These are phyloP conservation scores for Dactylellina cionopaga DNA, from an alignment of 2,329 filamentous ascomycete species.

Conservation along the genomic window DNA sequence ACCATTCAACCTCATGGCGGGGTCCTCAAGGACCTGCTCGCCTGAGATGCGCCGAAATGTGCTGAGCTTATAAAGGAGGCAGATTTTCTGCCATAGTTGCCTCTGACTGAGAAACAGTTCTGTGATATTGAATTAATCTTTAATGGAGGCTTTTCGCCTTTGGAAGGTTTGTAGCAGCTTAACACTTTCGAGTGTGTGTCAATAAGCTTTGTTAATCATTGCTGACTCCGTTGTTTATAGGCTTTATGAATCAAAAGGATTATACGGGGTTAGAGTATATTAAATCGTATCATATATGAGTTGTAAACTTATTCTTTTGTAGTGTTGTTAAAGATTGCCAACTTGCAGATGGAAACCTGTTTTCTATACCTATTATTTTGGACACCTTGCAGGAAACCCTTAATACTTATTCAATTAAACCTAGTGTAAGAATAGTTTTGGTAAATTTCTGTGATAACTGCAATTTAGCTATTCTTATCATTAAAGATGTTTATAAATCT, in stretches of 20 bases:
- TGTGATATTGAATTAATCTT: constrained; percentile 98
- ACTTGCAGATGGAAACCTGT: constrained; percentile 86
- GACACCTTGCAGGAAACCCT: constrained; percentile 82
- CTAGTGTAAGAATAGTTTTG: constrained; percentile 83
- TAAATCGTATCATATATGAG: not conserved
- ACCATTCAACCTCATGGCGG: constrained; percentile 79
- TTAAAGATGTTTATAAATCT: constrained; percentile 93
- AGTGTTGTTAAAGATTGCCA: constrained; percentile 90
- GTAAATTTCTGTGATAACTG: constrained; percentile 96
- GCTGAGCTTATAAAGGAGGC: constrained; percentile 83
- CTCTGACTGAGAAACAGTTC: constrained; percentile 90
- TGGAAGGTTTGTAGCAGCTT: constrained; percentile 77
- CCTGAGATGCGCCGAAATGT: constrained; percentile 86
- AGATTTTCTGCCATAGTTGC: constrained; percentile 83
- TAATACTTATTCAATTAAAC: constrained; percentile 77
- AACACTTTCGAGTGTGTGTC: not conserved
- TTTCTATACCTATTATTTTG: constrained; percentile 96
- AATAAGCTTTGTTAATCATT: not conserved
- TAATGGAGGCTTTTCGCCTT: constrained; percentile 95
- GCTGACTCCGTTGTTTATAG: too few species aligned
- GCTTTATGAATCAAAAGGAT: constrained; percentile 97
- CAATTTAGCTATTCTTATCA: constrained; percentile 92
- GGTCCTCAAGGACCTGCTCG: constrained; percentile 96
- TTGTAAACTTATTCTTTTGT: constrained; percentile 57
- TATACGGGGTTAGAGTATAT: constrained; percentile 79